Evolutionary conservation across 2,329 filamentous ascomycete species (phyloP), one percentile per base, ranked within the genome.

Genomic region (Fusarium setosum): DNA sequence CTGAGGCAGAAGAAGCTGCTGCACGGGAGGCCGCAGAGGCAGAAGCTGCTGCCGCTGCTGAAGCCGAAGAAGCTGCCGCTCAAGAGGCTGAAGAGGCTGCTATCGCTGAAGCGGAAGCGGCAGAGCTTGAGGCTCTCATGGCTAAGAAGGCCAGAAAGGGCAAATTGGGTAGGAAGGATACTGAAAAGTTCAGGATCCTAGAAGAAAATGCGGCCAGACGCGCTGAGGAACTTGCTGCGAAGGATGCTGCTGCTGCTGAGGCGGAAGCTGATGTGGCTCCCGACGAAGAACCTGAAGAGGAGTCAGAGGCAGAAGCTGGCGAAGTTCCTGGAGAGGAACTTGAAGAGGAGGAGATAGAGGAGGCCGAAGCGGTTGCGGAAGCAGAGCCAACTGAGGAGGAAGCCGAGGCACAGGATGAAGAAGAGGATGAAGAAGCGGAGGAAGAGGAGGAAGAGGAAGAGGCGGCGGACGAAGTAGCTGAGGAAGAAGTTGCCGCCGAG

Each of bases 1-100:
- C 72, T n/a, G 71, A 68, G 17, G 75, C 71, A 24, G 70, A 67
- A 23, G 68, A 59, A 13, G 58, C 61, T 13, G 63, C 62, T 34
- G n/a, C n/a, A n/a, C n/a, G n/a, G n/a, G n/a, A n/a, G n/a, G 58
- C 50, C 9, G 58, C 62, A 54, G 64, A 71, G 29, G 65, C 51
- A 4, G 53, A 55, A 18, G 56, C 47, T 40, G 38, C 40, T 47
- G 56, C 32, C 6, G 61, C 47, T 13, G 41, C 42, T 6, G 47
- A 37, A 17, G 41, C 48, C 17, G 48, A 57, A 29, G 64, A 65
- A 50, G 65, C 54, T 6, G 56, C 55, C 18, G 65, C 63, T 15
- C 61, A 73, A 71, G 70, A 77, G 69, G 63, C 74, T 53, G 61
- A 65, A 15, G 68, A 60, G 9, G 73, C 62, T 11, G 60, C 56